Percentiles rank a stretch among this genome's conserved stretches.
phyloP scores from a whole-genome alignment of 2,329 filamentous ascomycete species.

The Parastagonospora nodorum region DNA sequence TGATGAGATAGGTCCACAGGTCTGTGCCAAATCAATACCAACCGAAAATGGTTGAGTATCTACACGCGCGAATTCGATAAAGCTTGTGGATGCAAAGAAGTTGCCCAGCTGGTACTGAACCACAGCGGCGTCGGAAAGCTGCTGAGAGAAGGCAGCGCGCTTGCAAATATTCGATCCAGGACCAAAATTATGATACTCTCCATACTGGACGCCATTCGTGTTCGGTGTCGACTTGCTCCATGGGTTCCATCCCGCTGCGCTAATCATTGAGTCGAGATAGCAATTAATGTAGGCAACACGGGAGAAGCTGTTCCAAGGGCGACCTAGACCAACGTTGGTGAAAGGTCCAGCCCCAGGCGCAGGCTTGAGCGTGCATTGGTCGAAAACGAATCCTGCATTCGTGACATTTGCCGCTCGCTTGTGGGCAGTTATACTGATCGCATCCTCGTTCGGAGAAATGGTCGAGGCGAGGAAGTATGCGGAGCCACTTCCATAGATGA shows the following conservation, averaged over 20 bases:
- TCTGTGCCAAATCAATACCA: constrained; percentile 35
- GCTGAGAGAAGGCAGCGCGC: constrained; percentile 45
- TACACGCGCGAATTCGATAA: constrained; percentile 51
- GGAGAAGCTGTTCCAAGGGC: constrained; percentile 27
- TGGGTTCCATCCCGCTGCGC: constrained; percentile 23
- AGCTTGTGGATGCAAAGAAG: constrained; percentile 49
- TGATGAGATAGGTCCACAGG: constrained; percentile 24
- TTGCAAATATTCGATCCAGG: constrained; percentile 39
- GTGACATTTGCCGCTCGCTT: constrained; percentile 49
- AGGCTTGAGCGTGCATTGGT: constrained; percentile 42
- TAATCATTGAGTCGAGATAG: constrained; percentile 26
- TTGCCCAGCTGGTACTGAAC: constrained; percentile 48
- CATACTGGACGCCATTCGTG: constrained; percentile 22
- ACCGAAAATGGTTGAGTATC: constrained; percentile 46
- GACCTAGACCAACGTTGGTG: constrained; percentile 34
- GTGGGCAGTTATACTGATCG: constrained; percentile 44
- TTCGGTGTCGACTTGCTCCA: constrained; percentile 25
- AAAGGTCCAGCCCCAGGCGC: constrained; percentile 33
- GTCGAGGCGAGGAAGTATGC: constrained; percentile 52
- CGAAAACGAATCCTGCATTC: constrained; percentile 46
- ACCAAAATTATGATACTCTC: constrained; percentile 46
- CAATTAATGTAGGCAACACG: constrained; percentile 24
- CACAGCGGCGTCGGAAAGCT: constrained; percentile 44
- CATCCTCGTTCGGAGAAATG: constrained; percentile 45
- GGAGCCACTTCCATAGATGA: constrained; percentile 52